Percentiles rank a stretch among this genome's conserved stretches.
Evolutionary conservation across 768 basidiomycete species (phyloP).

Genomic region (Dacryopinax spathularia): DNA sequence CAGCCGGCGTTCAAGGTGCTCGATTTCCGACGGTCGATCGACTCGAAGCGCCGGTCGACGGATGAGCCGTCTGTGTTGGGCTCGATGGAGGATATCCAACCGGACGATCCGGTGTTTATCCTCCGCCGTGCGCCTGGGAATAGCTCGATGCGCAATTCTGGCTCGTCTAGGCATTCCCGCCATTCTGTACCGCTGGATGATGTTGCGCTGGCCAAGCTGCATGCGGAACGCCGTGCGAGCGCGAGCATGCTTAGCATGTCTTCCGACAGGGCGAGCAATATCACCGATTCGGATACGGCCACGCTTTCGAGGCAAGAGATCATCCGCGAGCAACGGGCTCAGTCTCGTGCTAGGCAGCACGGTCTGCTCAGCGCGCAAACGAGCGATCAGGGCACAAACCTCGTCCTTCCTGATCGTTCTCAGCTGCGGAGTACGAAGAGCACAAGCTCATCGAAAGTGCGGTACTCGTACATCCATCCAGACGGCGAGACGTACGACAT

Average conservation of each 20-base stretch:
- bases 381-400: conserved; percentile 80
- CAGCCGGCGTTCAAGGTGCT: conserved; percentile 57
- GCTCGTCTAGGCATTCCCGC: conserved; percentile 44
- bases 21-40: conserved; percentile 40
- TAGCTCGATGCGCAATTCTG: conserved; percentile 33
- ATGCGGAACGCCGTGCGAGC: conserved; percentile 39
- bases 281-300: conserved; percentile 6
- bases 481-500: conserved; percentile 90
- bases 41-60: conserved; percentile 69
- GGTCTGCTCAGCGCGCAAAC: conserved; percentile 73
- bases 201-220: conserved; percentile 57
- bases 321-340: conserved; percentile 84
- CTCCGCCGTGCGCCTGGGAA: conserved; percentile 71
- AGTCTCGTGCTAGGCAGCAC: conserved; percentile 68
- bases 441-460: conserved; percentile 34
- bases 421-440: conserved; percentile 75
- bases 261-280: conserved; percentile 8
- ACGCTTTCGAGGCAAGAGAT: conserved; percentile 65
- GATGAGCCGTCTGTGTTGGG: conserved; percentile 66
- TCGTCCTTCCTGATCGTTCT: conserved; percentile 70
- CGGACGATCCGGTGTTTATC: conserved; percentile 80
- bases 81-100: conserved; percentile 52
- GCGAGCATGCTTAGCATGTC: conserved; percentile 7
- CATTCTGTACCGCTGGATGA: conserved; percentile 71
- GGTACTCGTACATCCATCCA: conserved; percentile 85